Evolutionary conservation across 2,329 filamentous ascomycete genomes (phyloP), one percentile per base, ranked within the genome.

Genomic region (Graphium sp.): DNA sequence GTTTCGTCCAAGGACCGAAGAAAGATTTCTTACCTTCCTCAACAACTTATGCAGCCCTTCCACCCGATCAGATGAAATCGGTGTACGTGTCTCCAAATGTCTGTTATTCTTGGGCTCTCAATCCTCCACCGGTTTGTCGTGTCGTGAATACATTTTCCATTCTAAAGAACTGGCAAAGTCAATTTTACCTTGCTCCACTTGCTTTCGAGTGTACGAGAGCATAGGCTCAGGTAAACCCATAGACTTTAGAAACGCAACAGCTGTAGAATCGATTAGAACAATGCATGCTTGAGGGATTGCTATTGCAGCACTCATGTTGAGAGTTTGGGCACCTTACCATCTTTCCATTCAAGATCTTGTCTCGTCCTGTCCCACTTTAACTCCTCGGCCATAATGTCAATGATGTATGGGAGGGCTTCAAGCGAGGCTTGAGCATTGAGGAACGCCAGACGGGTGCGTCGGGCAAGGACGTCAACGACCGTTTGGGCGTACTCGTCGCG

Each of bases 401-500:
- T 89, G 33, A 94, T 71, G 33, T 57, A 66, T 5, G 87, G 85
- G 25, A 93, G 63, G 2, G 83, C 76, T 53, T 93, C 83, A 7
- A 93, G 68, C 1, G 84, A 77, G 8, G 85, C 85, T 50, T 93
- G 82, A 5, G 84, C 84, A 47, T 93, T 93, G 39, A 94, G 56
- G 58, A 94, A 95, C 7, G 84, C 80, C 32, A 94, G 56, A 32
- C 87, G 65, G 22, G 80, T 94, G 35, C 85, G 66, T 34, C 87
- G 69, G 3, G 84, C 85, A 26, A 94, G 60, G 9, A 94, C 78
- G 46, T 94, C 85, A 11, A 85, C 76, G 2, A 83, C 82, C 4
- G 82, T 91, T 51, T 92, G 81, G 4, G 87, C 87, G 45, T 91
- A 91, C 55, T 94, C 87, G 50, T 92, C 76, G 28, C 74, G 64